These are phyloP conservation scores for Lobosporangium transversale DNA, from an alignment of 192 early-diverging fungal species.

Conservation along the genomic window DNA sequence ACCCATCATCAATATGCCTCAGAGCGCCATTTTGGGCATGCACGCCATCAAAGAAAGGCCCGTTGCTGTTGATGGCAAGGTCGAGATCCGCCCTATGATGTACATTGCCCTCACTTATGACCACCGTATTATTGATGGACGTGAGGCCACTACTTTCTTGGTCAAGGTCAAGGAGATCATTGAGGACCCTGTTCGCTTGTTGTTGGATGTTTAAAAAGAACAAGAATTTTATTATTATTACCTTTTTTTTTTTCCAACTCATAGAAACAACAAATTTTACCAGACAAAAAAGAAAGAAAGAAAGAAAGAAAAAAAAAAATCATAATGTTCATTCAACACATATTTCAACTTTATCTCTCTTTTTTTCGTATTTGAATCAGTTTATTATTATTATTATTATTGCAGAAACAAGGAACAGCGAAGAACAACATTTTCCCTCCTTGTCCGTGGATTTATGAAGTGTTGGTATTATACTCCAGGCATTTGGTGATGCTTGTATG, in stretches of 20 bases:
- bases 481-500: no score
- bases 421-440: no score
- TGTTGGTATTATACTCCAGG: no score
- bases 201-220: conserved; percentile 82
- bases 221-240: not conserved
- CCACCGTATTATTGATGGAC: conserved; percentile 98
- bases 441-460: no score
- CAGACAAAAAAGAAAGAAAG: no score
- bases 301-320: no score
- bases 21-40: conserved; percentile 98
- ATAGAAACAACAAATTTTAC: conserved; percentile 25
- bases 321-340: no score
- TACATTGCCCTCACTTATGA: conserved; percentile 98
- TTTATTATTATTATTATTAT: no score
- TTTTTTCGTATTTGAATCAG: no score
- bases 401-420: no score
- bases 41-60: conserved; percentile 98
- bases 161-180: conserved; percentile 96
- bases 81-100: conserved; percentile 94
- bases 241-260: conserved; percentile 17
- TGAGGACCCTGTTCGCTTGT: conserved; percentile 93
- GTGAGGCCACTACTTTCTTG: conserved; percentile 98
- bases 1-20: conserved; percentile 98
- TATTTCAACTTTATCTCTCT: no score
- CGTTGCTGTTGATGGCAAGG: conserved; percentile 93